Conservation (phyloP, 345 rosid genomes). For the Hirschfeldia incana region DNA sequence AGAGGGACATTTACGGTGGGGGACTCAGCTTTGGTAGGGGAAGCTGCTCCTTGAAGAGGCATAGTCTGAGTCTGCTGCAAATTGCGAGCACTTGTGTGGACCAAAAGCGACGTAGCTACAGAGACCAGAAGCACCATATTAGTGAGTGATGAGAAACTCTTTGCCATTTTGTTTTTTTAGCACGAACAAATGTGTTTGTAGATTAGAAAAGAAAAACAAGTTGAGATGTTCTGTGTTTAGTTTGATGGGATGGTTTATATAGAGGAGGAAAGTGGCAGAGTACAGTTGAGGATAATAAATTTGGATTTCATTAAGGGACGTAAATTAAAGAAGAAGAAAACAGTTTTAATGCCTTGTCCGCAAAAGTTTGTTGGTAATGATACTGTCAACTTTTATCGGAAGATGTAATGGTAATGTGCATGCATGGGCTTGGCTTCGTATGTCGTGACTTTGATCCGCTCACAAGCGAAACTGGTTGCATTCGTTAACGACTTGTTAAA, state of each 20-base stretch:
- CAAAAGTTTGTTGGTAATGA: conserved; percentile 20
- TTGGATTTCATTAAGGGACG: conserved; percentile 9
- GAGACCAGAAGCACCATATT: conserved; percentile 11
- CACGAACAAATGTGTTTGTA: not conserved
- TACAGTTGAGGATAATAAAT: conserved; percentile 37
- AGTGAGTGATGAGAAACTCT: conserved; percentile 18
- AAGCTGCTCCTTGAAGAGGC: conserved; percentile 18
- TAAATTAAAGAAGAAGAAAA: conserved; percentile 7
- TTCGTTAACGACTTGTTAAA: not conserved
- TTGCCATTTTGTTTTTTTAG: conserved; percentile 7
- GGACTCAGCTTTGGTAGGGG: conserved; percentile 31
- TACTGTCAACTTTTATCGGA: not conserved
- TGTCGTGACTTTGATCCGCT: not conserved
- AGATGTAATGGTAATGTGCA: conserved; percentile 9
- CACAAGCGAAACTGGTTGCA: not conserved
- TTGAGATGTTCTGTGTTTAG: not conserved
- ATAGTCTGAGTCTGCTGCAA: conserved; percentile 21
- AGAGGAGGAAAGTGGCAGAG: conserved; percentile 2
- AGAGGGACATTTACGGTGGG: conserved; percentile 1
- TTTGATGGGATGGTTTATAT: conserved; percentile 18
- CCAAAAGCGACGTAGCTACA: conserved; percentile 14
- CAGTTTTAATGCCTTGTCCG: conserved; percentile 21
- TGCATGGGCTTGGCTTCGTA: conserved; percentile 12
- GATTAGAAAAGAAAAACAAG: not conserved
- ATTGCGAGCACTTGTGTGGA: conserved; percentile 37